Evolutionary conservation across 2,329 filamentous ascomycete species (phyloP), one percentile per base, ranked within the genome.

Genomic region (Colletotrichum siamense): DNA sequence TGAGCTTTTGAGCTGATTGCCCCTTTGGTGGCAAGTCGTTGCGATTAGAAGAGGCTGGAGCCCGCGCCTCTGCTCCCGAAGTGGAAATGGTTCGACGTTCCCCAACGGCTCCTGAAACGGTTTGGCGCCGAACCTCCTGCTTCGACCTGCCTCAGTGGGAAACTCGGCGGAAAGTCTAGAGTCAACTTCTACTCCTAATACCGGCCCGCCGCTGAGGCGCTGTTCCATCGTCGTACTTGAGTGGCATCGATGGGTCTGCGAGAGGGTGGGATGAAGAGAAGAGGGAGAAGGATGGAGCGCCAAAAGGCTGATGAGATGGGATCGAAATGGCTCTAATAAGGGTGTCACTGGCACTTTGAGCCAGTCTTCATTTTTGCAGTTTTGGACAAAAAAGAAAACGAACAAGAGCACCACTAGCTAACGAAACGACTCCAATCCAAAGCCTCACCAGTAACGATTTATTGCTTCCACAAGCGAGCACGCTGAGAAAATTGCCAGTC

Each of bases 71-170:
- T 13, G 36, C 34, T 34, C 57, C 32, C 44, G 16, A 52, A 49
- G 26, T 18, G 65, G 74, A 39, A 74, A 73, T 76, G 49, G 26
- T 52, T 64, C 64, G 44, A 28, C 16, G 26, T 69, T 69, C 49
- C 70, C 44, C 70, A 64, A 74, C 74, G 44, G 70, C 64, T 52
- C 49, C 70, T 73, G 74, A 76, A 76, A 76, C 64, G 64, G 52
- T 44, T 36, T 66, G 34, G 28, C 22, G 36, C 62, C 22, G 22
- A 64, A 55, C 34, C n/a, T 59, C 63, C 59, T 69, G 28, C 44
- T 52, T 30, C 44, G 28, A 69, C 70, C 36, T 55, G n/a, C 70
- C 70, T 22, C 4, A 61, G 34, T 24, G 34, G 71, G 74, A 32
- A 76, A 69, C 44, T 74, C 26, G 59, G n/a, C 49, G 44, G n/a